Evolutionary conservation across 345 rosid genomes (phyloP), one percentile per base, ranked within the genome.

Genomic region (Salix exigua): DNA sequence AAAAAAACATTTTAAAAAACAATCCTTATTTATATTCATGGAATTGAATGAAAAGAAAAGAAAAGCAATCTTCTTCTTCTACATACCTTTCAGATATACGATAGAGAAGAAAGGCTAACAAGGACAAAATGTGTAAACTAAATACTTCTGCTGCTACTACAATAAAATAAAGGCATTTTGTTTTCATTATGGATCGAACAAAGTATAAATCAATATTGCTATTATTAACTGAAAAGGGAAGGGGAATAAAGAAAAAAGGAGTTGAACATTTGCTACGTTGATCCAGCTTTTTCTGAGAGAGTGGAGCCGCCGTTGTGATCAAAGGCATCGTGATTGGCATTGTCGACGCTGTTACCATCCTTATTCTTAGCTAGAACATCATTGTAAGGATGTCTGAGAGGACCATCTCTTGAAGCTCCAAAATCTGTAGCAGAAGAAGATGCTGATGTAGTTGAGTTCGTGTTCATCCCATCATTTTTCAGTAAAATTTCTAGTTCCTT

Each of bases 361-460:
- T 80, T 87, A 51, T 80, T 77, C 72, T 76, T 89, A 31, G 88
- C 91, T 58, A 77, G 68, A 55, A 77, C 75, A 28, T 86, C 88
- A 2, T 77, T 86, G 51, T 91, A 94, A 66, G 90, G 91, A 65
- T 88, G 82, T 77, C 78, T 85, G 1, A 77, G 75, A 14, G 80
- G 81, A 16, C 76, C 86, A 71, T 75, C 88, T 77, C 84, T 89
- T 60, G 88, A 50, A 50, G 74, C 87, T 50, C 88, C 91, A 58
- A 93, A 88, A 17, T 93, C 98, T 0, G 94, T 90, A 8, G 92
- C 82, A 10, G 97, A 90, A 0, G 98, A 94, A 1, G 94, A 91
- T n/a, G 96, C 88, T 4, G 98, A 93, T 9, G 94, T 84, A 48
- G 97, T 84, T 61, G 99, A 91, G 87, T 88, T 89, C 25, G 89